These are phyloP conservation scores for Saccharomyces eubayanus DNA, from an alignment of 805 yeast species.

Conservation along the genomic window DNA sequence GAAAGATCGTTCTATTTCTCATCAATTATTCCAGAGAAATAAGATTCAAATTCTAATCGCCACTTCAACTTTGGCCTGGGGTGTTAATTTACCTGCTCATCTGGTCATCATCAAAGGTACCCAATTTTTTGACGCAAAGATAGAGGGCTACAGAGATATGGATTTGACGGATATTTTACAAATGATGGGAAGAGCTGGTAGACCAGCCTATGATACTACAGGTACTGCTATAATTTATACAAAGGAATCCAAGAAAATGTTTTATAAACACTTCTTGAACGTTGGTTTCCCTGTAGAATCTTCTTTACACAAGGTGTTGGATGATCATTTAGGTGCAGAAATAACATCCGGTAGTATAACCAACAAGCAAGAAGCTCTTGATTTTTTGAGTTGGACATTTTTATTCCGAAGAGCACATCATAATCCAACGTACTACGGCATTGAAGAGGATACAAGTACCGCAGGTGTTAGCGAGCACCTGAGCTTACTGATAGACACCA, in stretches of 20 bases:
- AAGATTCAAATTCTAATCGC: conserved; percentile 85
- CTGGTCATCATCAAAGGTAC: conserved; percentile 97
- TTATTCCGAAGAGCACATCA: conserved; percentile 88
- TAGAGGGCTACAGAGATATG: conserved; percentile 87
- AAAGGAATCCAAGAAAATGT: conserved; percentile 70
- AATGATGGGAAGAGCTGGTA: conserved; percentile 98
- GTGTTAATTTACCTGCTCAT: conserved; percentile 97
- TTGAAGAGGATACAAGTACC: conserved; percentile 53
- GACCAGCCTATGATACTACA: conserved; percentile 89
- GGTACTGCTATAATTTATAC: conserved; percentile 94
- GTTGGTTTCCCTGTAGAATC: conserved; percentile 97
- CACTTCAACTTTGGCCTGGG: conserved; percentile 98
- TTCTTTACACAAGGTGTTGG: conserved; percentile 62
- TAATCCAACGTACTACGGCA: conserved; percentile 87
- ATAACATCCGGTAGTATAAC: conserved; percentile 90
- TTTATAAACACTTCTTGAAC: conserved; percentile 75
- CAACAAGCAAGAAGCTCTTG: conserved; percentile 84
- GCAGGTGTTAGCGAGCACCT: conserved; percentile 52
- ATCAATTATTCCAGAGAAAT: conserved; percentile 74
- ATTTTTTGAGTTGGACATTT: conserved; percentile 94
- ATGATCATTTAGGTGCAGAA: conserved; percentile 93
- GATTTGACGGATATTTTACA: conserved; percentile 95
- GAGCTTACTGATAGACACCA: conserved; percentile 56
- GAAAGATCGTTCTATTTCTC: conserved; percentile 80
- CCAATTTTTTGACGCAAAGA: conserved; percentile 86